phyloP scores from a whole-genome alignment of 371 early-diverging fungal species.

The Capniomyces stellatus region DNA sequence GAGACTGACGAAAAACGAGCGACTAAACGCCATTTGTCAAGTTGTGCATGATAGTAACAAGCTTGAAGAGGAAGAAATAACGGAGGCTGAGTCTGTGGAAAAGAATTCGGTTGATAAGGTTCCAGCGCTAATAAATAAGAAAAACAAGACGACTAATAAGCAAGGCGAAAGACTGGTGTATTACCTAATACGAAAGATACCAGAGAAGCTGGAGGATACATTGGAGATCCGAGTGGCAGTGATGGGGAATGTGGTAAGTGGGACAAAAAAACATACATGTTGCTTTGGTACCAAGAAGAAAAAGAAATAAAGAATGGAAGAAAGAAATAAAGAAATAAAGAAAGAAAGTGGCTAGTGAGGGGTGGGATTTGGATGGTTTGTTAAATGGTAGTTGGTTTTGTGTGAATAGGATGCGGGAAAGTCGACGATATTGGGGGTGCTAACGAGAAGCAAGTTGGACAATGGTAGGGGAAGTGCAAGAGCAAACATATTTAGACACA shows the following conservation, averaged over 20 bases:
- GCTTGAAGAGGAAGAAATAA: too few relatives aligned
- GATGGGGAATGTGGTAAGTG: constrained; percentile 60
- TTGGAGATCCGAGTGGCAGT: constrained; percentile 77
- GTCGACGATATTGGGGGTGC: constrained; percentile 73
- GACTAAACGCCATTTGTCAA: too few relatives aligned
- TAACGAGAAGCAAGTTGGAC: constrained; percentile 75
- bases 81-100: too few relatives aligned
- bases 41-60: too few relatives aligned
- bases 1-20: too few relatives aligned
- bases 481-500: constrained; percentile 72
- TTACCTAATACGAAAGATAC: constrained; percentile 44
- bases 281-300: background rate
- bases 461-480: constrained; percentile 88
- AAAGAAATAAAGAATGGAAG: too few relatives aligned
- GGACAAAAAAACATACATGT: constrained; percentile 19
- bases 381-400: background rate
- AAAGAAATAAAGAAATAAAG: too few relatives aligned
- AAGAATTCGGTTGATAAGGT: too few relatives aligned
- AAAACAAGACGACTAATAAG: too few relatives aligned
- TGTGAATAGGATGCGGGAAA: constrained; percentile 23
- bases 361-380: background rate
- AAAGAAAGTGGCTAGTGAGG: too few relatives aligned
- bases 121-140: too few relatives aligned
- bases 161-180: background rate
- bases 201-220: constrained; percentile 50